These are phyloP conservation scores for Naumovozyma baii DNA, from an alignment of 805 yeast species.

Conservation along the genomic window DNA sequence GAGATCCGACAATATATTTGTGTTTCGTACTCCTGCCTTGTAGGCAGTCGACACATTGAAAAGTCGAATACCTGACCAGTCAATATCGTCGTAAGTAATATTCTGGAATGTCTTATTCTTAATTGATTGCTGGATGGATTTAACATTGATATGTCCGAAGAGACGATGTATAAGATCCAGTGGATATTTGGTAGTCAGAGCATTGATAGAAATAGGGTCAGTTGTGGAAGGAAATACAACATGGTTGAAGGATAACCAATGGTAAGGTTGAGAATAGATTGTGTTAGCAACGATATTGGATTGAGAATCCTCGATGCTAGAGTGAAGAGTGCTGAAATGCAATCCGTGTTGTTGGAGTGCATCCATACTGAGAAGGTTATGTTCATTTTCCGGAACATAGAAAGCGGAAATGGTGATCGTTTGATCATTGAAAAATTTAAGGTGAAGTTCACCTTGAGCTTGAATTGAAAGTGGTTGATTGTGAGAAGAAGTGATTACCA, in stretches of 20 bases:
- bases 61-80: constrained; percentile 39
- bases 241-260: not conserved
- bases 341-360: not conserved
- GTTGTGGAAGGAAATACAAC: not conserved
- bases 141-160: constrained; percentile 2
- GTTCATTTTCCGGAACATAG: not conserved
- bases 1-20: constrained; percentile 57
- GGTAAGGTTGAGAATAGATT: not conserved
- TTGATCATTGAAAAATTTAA: not conserved
- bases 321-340: not conserved
- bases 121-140: not conserved
- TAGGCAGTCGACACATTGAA: constrained; percentile 59
- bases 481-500: not conserved
- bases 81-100: not conserved
- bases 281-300: not conserved
- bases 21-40: constrained; percentile 59
- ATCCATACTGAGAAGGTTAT: not conserved
- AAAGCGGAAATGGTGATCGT: not conserved
- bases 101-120: not conserved
- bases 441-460: not conserved
- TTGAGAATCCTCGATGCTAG: not conserved
- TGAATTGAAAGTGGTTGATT: not conserved
- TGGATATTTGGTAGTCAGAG: not conserved
- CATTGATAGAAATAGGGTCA: not conserved
- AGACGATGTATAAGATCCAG: not conserved